Evolutionary conservation across 768 basidiomycete genomes (phyloP), one percentile per base, ranked within the genome.

Genomic region (Tubosaeta sp.): DNA sequence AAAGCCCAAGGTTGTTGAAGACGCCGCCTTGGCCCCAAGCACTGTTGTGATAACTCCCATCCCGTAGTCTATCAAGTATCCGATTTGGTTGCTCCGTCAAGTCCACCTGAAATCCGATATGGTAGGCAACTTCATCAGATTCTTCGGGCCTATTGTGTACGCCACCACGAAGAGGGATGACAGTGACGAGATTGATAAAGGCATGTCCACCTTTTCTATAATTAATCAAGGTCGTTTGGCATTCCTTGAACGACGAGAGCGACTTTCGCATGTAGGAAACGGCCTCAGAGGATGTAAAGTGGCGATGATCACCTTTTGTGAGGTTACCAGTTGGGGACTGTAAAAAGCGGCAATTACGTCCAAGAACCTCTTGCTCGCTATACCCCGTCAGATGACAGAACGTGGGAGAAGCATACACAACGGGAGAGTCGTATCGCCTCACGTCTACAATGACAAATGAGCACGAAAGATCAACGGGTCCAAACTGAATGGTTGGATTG

Each of bases 61-160:
- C 84, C 18, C 78, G 71, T 47, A 94, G 76, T 65, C 85, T 90
- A 57, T 87, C 79, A 47, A 94, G 71, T 53, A 96, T 94, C 2
- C 81, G 81, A 57, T 83, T 83, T 3, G 92, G 93, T 70, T 94
- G 92, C 60, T 87, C 83, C 16, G 84, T 83, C 44, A 99, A 74
- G 69, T 97, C 92, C 49, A 96, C 88, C 70, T 99, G 94, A 75
- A 99, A 98, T 1, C 96, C 96, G 45, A 99, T 86, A 60, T 90
- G 87, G 65, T 87, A 95, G 9, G 82, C 83, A 35, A 90, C 77
- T 40, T 94, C 86, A 48, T 83, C 81, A 32, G 76, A 76, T 56
- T 83, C 85, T 38, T 81, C 76, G 56, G 56, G 70, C 36, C 27
- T 57, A 62, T 65, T 76, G 69, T 50, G 57, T 51, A 59, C 73